Percentiles rank a stretch among this genome's conserved stretches.
phyloP scores from a whole-genome alignment of 495 filamentous ascomycete genomes.

The Chaetomium tenue region DNA sequence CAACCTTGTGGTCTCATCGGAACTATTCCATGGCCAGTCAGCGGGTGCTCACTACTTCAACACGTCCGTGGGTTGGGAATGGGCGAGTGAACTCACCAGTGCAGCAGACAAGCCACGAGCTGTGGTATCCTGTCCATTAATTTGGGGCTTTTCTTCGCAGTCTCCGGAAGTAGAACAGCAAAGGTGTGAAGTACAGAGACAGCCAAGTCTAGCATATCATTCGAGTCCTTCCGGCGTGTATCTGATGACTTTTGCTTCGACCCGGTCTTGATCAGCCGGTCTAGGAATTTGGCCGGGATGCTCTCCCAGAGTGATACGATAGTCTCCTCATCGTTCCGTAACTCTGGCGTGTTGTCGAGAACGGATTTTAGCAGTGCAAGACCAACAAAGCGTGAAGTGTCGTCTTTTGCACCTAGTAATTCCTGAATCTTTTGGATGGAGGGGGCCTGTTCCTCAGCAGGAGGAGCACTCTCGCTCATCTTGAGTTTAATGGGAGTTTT shows the following conservation, averaged over 20 bases:
- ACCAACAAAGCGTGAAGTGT: slow-evolving; percentile 64
- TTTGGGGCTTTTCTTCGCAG: slow-evolving; percentile 41
- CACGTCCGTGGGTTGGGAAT: no score
- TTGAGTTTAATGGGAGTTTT: not conserved
- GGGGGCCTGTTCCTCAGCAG: slow-evolving; percentile 14
- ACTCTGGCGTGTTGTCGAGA: slow-evolving; percentile 53
- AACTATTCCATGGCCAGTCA: slow-evolving; percentile 45
- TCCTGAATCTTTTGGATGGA: slow-evolving; percentile 44
- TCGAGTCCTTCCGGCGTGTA: slow-evolving; percentile 29
- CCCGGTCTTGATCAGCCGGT: slow-evolving; percentile 56
- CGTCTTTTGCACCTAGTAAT: slow-evolving; percentile 56
- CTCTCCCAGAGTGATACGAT: slow-evolving; percentile 51
- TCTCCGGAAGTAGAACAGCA: slow-evolving; percentile 49
- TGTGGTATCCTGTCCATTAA: slow-evolving; percentile 51
- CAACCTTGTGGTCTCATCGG: slow-evolving; percentile 49
- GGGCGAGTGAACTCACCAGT: slow-evolving; percentile 44
- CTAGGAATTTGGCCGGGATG: slow-evolving; percentile 58
- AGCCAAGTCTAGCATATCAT: slow-evolving; percentile 60
- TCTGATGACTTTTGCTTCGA: slow-evolving; percentile 25
- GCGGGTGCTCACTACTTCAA: slow-evolving; percentile 21
- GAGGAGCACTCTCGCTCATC: slow-evolving; percentile 21
- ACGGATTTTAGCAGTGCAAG: slow-evolving; percentile 61
- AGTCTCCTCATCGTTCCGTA: slow-evolving; percentile 40
- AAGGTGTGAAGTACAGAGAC: slow-evolving; percentile 61
- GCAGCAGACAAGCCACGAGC: slow-evolving; percentile 48